Percentiles rank a stretch among this genome's conserved stretches.
Conservation (phyloP, 257 asterid species). For the Hygrophila difformis region DNA sequence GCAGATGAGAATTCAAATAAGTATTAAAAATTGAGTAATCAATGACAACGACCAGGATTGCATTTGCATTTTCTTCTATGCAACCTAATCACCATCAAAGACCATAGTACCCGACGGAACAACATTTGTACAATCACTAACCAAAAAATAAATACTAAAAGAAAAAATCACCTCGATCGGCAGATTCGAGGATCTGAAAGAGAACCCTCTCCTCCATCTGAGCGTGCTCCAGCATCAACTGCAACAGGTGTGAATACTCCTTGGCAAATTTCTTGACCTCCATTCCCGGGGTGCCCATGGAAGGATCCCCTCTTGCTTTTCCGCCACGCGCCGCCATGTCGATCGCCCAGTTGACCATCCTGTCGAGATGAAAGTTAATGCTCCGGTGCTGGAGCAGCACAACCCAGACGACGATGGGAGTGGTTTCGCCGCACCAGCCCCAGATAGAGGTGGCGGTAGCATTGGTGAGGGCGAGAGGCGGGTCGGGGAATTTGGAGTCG, state of each 20-base stretch:
- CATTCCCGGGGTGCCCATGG: slow-evolving; percentile 87
- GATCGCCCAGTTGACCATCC: slow-evolving; percentile 88
- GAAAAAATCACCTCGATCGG: slow-evolving; percentile 63
- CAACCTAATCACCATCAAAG: not conserved
- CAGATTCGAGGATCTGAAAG: slow-evolving; percentile 83
- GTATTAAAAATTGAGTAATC: no score
- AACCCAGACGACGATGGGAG: slow-evolving; percentile 89
- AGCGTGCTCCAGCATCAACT: slow-evolving; percentile 90
- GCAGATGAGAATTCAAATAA: no score
- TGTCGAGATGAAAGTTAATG: slow-evolving; percentile 80
- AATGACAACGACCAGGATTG: slow-evolving; percentile 9
- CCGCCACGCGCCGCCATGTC: slow-evolving; percentile 91
- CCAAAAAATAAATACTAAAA: not conserved
- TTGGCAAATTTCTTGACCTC: slow-evolving; percentile 82
- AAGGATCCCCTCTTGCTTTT: slow-evolving; percentile 60
- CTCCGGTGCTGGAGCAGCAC: slow-evolving; percentile 85
- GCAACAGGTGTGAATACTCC: slow-evolving; percentile 61
- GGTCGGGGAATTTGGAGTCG: slow-evolving; percentile 83
- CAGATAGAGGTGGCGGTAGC: slow-evolving; percentile 26
- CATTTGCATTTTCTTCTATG: no score
- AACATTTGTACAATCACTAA: not conserved
- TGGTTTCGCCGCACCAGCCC: slow-evolving; percentile 76
- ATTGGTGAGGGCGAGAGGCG: slow-evolving; percentile 31
- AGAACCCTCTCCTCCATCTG: slow-evolving; percentile 94
- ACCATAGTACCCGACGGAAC: not conserved